Evolutionary conservation across 2,329 filamentous ascomycete genomes (phyloP).

Genomic region (Fonsecaea nubica): DNA sequence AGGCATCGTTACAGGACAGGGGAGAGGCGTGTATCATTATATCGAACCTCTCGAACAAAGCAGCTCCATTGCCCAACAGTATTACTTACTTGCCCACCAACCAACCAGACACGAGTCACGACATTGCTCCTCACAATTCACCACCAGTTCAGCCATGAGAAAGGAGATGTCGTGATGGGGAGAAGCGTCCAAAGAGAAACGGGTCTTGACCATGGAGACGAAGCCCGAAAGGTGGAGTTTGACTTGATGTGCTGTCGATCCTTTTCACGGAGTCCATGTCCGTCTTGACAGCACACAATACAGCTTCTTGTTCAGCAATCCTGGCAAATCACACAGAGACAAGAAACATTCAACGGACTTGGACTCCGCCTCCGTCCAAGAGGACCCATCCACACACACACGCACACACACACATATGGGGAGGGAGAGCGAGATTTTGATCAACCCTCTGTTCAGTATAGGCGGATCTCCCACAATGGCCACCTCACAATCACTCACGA

Average conservation of each 20-base stretch:
- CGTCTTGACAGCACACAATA: neutral
- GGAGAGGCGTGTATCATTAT: neutral
- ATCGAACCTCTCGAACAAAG: neutral
- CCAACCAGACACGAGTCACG: neutral
- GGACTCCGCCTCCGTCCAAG: neutral
- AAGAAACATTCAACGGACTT: slow-evolving; percentile 1
- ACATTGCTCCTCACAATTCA: neutral
- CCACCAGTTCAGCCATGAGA: neutral
- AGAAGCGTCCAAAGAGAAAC: neutral
- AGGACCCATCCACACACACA: neutral
- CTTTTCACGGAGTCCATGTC: neutral
- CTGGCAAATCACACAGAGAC: too few relatives aligned
- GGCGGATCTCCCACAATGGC: neutral
- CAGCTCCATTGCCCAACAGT: neutral
- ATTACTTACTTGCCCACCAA: neutral
- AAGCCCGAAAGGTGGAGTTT: neutral
- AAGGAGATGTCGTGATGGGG: neutral
- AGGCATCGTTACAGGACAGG: neutral
- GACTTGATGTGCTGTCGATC: neutral
- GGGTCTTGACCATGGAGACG: neutral
- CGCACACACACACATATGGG: too few relatives aligned
- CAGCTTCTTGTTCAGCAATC: neutral
- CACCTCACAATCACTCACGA: neutral
- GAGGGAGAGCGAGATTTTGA: too few relatives aligned
- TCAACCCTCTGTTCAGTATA: neutral